Percentiles rank a stretch among this genome's conserved stretches.
phyloP scores from a whole-genome alignment of 1,284 basidiomycete species.

The Taiwanofungus camphoratus region DNA sequence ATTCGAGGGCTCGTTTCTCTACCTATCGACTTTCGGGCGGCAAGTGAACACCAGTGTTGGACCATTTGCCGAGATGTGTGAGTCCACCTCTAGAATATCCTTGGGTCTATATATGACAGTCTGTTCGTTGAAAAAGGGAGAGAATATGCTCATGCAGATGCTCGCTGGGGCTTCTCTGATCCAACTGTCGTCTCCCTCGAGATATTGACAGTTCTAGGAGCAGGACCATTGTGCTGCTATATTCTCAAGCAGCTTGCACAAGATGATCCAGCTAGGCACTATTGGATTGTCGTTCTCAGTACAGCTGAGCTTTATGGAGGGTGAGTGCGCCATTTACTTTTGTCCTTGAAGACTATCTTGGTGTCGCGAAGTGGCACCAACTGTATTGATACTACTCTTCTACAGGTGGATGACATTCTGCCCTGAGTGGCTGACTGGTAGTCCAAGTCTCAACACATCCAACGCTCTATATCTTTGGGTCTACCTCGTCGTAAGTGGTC shows the following conservation, averaged over 20 bases:
- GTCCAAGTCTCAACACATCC: constrained; percentile 62
- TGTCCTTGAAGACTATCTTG: background rate
- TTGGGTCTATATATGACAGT: background rate
- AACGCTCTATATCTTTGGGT: constrained; percentile 49
- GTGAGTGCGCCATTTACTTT: constrained; percentile 30
- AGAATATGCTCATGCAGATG: constrained; percentile 73
- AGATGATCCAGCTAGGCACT: constrained; percentile 64
- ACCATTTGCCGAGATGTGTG: constrained; percentile 72
- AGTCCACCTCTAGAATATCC: constrained; percentile 23
- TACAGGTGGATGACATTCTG: constrained; percentile 79
- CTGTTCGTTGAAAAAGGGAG: constrained; percentile 34
- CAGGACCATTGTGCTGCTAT: constrained; percentile 65
- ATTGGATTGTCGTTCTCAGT: constrained; percentile 74
- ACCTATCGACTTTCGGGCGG: constrained; percentile 65
- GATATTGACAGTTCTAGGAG: constrained; percentile 75
- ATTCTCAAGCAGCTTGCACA: constrained; percentile 59
- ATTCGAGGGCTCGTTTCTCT: constrained; percentile 76
- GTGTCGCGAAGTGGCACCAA: no score
- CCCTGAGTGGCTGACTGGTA: constrained; percentile 79
- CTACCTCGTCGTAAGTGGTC: constrained; percentile 36
- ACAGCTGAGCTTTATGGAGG: constrained; percentile 77
- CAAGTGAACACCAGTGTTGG: constrained; percentile 66
- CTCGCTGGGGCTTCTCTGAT: constrained; percentile 74
- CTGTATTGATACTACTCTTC: no score
- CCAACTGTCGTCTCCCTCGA: constrained; percentile 76